Evolutionary conservation across 208 protist species (phyloP).

Genomic region (Tetramitus jugosus): DNA sequence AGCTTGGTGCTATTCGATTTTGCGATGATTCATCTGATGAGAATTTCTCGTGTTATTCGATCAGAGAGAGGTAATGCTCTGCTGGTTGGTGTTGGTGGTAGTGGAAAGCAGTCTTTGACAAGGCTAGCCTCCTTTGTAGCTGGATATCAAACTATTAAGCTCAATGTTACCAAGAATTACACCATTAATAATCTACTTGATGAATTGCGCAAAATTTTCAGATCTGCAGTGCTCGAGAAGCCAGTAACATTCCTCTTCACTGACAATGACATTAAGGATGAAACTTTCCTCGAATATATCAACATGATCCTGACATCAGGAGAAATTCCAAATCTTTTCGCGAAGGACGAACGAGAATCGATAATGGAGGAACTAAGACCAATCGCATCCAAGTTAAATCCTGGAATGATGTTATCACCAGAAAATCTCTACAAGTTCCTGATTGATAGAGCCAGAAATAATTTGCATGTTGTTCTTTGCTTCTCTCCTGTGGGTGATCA

Average conservation of each 20-base stretch:
- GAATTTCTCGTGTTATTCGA: constrained; percentile 56
- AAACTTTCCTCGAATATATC: constrained; percentile 70
- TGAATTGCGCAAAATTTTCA: constrained; percentile 77
- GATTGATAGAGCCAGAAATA: constrained; percentile 54
- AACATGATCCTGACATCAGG: constrained; percentile 67
- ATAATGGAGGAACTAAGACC: constrained; percentile 28
- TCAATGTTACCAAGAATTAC: constrained; percentile 54
- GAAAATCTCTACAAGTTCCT: constrained; percentile 66
- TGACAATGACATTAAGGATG: constrained; percentile 65
- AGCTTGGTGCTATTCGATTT: constrained; percentile 73
- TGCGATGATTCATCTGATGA: constrained; percentile 59
- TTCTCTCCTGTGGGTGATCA: constrained; percentile 54
- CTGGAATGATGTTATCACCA: constrained; percentile 44
- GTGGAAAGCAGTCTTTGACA: constrained; percentile 60
- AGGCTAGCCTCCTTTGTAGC: constrained; percentile 57
- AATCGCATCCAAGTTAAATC: constrained; percentile 39
- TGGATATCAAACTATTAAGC: constrained; percentile 55
- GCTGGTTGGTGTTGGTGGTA: constrained; percentile 67
- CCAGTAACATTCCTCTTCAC: constrained; percentile 63
- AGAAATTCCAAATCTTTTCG: constrained; percentile 62
- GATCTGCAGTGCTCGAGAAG: constrained; percentile 67
- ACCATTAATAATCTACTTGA: constrained; percentile 68
- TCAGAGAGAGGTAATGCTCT: constrained; percentile 55
- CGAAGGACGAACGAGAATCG: constrained; percentile 64
- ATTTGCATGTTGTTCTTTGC: constrained; percentile 68